phyloP scores from a whole-genome alignment of 176 grass and related monocot species.

The Musa troglodytarum region DNA sequence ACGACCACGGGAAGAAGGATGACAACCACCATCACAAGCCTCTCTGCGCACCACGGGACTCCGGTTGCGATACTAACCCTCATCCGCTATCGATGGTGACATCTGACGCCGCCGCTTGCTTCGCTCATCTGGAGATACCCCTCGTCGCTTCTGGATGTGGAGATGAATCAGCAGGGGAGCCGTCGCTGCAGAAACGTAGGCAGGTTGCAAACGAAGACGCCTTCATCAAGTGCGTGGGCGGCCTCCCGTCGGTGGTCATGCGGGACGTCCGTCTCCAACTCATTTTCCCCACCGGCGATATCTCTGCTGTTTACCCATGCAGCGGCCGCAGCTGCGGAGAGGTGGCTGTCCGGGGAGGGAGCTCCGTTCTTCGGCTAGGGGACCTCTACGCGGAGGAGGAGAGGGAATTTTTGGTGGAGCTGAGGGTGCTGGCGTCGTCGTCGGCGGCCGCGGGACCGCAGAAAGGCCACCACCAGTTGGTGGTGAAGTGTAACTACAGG shows the following conservation, averaged over 20 bases:
- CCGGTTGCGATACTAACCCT: background rate
- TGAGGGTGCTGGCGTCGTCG: slow-evolving; percentile 35
- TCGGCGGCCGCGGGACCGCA: background rate
- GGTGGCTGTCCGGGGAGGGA: background rate
- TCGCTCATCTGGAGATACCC: slow-evolving; percentile 85
- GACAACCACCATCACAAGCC: background rate
- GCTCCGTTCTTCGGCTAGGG: slow-evolving; percentile 34
- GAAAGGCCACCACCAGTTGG: slow-evolving; percentile 31
- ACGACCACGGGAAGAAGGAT: background rate
- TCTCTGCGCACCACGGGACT: background rate
- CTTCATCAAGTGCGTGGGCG: slow-evolving; percentile 62
- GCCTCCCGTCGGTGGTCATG: slow-evolving; percentile 82
- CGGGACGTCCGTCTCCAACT: slow-evolving; percentile 75
- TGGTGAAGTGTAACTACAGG: slow-evolving; percentile 47
- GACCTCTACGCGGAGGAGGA: slow-evolving; percentile 92
- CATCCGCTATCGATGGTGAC: background rate
- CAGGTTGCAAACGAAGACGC: slow-evolving; percentile 35
- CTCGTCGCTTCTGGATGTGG: slow-evolving; percentile 12
- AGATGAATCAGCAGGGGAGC: background rate
- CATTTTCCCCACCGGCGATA: slow-evolving; percentile 53
- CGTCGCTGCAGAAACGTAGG: slow-evolving; percentile 13
- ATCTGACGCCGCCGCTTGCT: slow-evolving; percentile 32
- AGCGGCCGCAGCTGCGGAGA: slow-evolving; percentile 24
- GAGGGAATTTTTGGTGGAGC: slow-evolving; percentile 75
- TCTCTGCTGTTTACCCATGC: slow-evolving; percentile 63